Evolutionary conservation across 805 yeast species (phyloP).

Genomic region (Priceomyces castillae): DNA sequence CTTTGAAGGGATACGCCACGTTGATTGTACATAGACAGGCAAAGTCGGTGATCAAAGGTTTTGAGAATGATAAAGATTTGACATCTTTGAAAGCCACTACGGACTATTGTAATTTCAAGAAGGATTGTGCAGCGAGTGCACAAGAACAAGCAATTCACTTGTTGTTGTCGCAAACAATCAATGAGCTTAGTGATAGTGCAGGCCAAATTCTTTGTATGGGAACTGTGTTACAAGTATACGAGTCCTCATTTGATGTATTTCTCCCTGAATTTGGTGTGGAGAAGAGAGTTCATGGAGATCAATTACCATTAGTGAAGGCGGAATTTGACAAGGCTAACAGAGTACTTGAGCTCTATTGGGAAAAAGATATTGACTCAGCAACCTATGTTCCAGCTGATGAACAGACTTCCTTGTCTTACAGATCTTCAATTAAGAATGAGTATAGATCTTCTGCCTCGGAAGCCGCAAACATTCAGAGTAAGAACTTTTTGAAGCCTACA

Average conservation of each 20-base stretch:
- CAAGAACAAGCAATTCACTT: conserved; percentile 94
- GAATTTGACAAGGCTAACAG: conserved; percentile 75
- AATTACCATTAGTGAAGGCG: conserved; percentile 86
- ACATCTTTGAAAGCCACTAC: conserved; percentile 77
- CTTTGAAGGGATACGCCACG: conserved; percentile 89
- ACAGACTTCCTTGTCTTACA: conserved; percentile 68
- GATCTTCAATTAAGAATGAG: conserved; percentile 75
- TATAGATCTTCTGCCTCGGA: conserved; percentile 67
- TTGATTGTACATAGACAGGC: conserved; percentile 90
- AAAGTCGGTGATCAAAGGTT: conserved; percentile 54
- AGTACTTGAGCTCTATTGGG: conserved; percentile 85
- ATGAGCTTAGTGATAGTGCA: conserved; percentile 64
- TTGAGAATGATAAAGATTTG: conserved; percentile 44
- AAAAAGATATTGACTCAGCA: conserved; percentile 86
- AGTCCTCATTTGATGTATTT: conserved; percentile 90
- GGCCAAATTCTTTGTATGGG: conserved; percentile 87
- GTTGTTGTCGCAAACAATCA: conserved; percentile 76
- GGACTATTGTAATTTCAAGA: conserved; percentile 92
- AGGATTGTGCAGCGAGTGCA: conserved; percentile 89
- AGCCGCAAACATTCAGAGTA: conserved; percentile 61
- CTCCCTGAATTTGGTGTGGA: conserved; percentile 93
- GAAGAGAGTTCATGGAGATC: conserved; percentile 96
- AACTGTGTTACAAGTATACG: conserved; percentile 87
- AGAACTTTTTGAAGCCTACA: conserved; percentile 28
- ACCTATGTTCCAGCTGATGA: conserved; percentile 91